A percentile compares a stretch with the other conserved stretches of the same genome.
Conservation (phyloP, 108 stramenopile genomes). For the Epithemia pelagica region DNA sequence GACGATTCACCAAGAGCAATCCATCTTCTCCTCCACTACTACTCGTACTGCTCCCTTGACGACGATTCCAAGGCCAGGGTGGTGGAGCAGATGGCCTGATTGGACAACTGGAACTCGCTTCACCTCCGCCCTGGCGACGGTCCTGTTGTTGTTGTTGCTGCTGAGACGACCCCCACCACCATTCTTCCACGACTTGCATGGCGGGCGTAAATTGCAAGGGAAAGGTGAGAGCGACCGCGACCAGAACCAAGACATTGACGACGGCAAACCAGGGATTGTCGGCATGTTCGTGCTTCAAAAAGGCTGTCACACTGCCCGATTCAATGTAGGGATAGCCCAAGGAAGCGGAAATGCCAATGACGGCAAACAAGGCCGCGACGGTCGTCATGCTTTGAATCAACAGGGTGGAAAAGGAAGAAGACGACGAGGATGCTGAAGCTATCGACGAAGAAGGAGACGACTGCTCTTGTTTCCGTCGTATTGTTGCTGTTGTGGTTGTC, state of each 20-base stretch:
- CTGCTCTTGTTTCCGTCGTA: not conserved
- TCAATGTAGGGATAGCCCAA: constrained; percentile 28
- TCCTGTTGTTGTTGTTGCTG: no score
- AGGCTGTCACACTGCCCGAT: constrained; percentile 30
- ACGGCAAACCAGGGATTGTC: constrained; percentile 10
- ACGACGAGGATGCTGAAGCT: not conserved
- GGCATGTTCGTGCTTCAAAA: constrained; percentile 20
- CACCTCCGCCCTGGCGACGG: no score
- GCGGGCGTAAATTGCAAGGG: constrained; percentile 36
- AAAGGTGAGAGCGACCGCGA: constrained; percentile 33
- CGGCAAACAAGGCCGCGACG: constrained; percentile 22
- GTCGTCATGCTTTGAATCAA: constrained; percentile 19
- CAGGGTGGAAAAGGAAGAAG: not conserved
- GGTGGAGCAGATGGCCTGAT: no score
- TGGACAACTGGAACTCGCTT: no score
- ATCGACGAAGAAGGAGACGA: no score
- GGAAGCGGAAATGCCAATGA: constrained; percentile 23
- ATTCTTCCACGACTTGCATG: constrained; percentile 34
- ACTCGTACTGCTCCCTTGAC: no score
- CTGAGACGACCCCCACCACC: no score
- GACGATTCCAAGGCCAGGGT: no score
- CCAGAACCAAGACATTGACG: constrained; percentile 30
- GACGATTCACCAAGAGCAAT: no score
- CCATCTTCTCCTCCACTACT: no score
- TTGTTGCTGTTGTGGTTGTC: no score